Evolutionary conservation across 139 green algal genomes (phyloP), one percentile per base, ranked within the genome.

Genomic region (Yamagishiella unicocca): DNA sequence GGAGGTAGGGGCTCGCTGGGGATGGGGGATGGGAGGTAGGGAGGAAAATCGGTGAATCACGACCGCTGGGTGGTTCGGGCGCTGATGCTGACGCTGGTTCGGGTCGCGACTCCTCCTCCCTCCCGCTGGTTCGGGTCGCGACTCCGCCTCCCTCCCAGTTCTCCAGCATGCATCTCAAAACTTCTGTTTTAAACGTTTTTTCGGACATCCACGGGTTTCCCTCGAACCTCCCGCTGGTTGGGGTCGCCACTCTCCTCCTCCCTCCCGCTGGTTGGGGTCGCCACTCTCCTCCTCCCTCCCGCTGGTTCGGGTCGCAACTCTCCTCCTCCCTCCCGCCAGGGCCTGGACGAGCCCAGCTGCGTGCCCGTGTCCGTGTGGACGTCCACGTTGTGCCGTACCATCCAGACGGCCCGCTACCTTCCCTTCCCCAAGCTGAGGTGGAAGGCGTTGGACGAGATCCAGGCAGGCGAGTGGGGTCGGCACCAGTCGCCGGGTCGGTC

Each of bases 321-420:
- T 71, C 66, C 82, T 70, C 33, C 45, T 46, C 50, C 17, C 4
- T 24, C 82, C 42, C 53, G n/a, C 66, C 33, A 67, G 22, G 21
- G 31, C 64, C 21, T 77, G 42, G 37, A 43, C 29, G 45, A 81
- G 14, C 27, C 27, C 17, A 14, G 46, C n/a, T 45, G 35, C 9
- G 88, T 96, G 72, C 94, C 95, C 0, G 93, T 98, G 55, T 95
- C 91, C 25, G 95, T 99, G 64, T 99, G 97, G 97, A 99, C 97
- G 14, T 97, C 92, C 79, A 99, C 97, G 5, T 89, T 99, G 71
- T 82, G 92, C 72, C 93, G 97, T 82, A 99, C 96, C 66, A 97
- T 99, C 64, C 85, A 94, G 68, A 99, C 97, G 1, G 97, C 96
- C 10, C 87, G 93, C 45, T 87, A 95, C 84, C 92, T 99, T 83